phyloP scores from a whole-genome alignment of 176 grass and related monocot genomes.

The Tillandsia fasciculata region DNA sequence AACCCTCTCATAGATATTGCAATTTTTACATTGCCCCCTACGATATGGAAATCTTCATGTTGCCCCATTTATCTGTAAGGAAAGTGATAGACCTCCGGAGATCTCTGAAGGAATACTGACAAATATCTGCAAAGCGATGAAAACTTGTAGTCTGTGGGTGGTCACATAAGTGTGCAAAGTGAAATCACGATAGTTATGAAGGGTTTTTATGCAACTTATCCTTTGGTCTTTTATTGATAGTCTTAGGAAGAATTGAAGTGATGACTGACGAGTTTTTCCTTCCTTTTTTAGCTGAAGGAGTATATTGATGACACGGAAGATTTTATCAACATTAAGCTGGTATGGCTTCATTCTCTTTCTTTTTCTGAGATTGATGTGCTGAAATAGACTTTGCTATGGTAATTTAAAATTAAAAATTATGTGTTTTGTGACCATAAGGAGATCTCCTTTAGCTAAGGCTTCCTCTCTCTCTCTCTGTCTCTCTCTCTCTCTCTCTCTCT shows the following conservation, averaged over 20 bases:
- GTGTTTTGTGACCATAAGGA: neutral
- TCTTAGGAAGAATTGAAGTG: neutral
- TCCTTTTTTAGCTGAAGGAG: slow-evolving; percentile 73
- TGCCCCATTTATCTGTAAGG: too few relatives aligned
- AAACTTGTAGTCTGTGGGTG: neutral
- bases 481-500: too few relatives aligned
- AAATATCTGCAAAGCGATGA: too few relatives aligned
- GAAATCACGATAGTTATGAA: too few relatives aligned
- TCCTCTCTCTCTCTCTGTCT: too few relatives aligned
- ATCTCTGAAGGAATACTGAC: too few relatives aligned
- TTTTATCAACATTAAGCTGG: slow-evolving; percentile 98
- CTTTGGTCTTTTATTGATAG: neutral
- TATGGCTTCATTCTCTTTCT: slow-evolving; percentile 28
- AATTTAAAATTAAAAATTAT: neutral
- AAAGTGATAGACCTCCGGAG: too few relatives aligned
- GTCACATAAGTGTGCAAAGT: neutral
- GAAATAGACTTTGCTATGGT: neutral
- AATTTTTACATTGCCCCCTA: too few relatives aligned
- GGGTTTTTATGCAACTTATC: neutral
- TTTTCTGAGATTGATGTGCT: neutral
- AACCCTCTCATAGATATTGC: too few relatives aligned
- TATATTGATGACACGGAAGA: slow-evolving; percentile 99
- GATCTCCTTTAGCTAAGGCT: too few relatives aligned
- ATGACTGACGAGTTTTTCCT: neutral
- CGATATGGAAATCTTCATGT: too few relatives aligned